A percentile compares a stretch with the other conserved stretches of the same genome.
These are phyloP conservation scores for Leccinum sublutescens DNA, from an alignment of 768 basidiomycete genomes.

Conservation along the genomic window DNA sequence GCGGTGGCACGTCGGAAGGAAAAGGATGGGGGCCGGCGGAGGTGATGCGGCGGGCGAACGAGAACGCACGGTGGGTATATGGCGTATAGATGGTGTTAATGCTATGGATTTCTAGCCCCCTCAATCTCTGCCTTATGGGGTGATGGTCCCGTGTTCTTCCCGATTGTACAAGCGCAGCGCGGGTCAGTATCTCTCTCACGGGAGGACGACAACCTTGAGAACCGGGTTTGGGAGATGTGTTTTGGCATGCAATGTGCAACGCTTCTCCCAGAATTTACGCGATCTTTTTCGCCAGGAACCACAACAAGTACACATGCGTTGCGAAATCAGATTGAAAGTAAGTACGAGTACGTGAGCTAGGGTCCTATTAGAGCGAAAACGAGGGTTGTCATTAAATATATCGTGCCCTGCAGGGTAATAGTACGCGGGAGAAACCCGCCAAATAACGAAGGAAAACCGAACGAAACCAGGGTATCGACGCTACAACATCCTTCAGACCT, in stretches of 20 bases:
- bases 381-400: neutral
- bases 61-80: conserved; percentile 66
- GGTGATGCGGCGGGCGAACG: conserved; percentile 60
- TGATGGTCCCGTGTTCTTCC: no score
- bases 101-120: neutral
- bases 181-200: no score
- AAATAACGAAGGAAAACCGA: neutral
- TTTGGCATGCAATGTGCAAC: no score
- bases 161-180: no score
- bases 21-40: conserved; percentile 34
- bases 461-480: neutral
- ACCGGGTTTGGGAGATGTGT: no score
- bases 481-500: conserved; percentile 7
- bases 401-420: neutral
- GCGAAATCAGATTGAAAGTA: neutral
- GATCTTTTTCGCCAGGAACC: no score
- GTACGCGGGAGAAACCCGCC: neutral
- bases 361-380: neutral
- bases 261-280: no score
- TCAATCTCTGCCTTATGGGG: neutral
- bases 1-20: no score
- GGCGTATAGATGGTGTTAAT: conserved; percentile 30
- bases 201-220: no score
- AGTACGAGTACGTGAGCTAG: neutral
- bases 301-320: no score